Evolutionary conservation across 306 rosid species (phyloP).

Genomic region (Canavalia ensiformis): DNA sequence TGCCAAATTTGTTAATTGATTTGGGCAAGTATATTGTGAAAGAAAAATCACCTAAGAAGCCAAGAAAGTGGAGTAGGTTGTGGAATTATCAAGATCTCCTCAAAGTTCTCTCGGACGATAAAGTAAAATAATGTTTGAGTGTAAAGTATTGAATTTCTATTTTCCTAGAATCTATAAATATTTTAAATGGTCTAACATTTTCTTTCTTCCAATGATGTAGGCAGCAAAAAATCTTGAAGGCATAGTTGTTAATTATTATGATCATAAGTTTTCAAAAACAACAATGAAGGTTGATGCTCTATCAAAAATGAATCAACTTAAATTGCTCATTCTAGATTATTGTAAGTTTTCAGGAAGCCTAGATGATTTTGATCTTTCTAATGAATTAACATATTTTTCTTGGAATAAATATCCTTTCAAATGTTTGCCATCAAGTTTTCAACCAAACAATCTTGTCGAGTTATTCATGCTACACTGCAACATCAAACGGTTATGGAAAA

Average conservation of each 20-base stretch:
- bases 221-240: not conserved
- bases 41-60: slow-evolving; percentile 9
- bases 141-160: not conserved
- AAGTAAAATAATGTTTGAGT: slow-evolving; percentile 1
- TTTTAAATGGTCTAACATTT: not conserved
- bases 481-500: slow-evolving; percentile 38
- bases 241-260: not conserved
- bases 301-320: slow-evolving; percentile 5
- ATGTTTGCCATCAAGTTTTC: slow-evolving; percentile 26
- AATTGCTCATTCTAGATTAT: not conserved
- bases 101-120: not conserved
- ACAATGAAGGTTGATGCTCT: not conserved
- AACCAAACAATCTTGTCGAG: slow-evolving; percentile 10
- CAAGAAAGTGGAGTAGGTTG: slow-evolving; percentile 47
- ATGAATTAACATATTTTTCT: not conserved
- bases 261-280: too few relatives aligned
- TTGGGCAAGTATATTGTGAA: slow-evolving; percentile 31
- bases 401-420: slow-evolving; percentile 13
- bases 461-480: not conserved
- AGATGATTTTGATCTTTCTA: not conserved
- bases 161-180: not conserved
- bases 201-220: not conserved
- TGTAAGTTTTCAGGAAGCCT: not conserved
- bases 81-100: not conserved
- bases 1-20: slow-evolving; percentile 34